These are phyloP conservation scores for Penicillium herquei DNA, from an alignment of 495 filamentous ascomycete species.

Conservation along the genomic window DNA sequence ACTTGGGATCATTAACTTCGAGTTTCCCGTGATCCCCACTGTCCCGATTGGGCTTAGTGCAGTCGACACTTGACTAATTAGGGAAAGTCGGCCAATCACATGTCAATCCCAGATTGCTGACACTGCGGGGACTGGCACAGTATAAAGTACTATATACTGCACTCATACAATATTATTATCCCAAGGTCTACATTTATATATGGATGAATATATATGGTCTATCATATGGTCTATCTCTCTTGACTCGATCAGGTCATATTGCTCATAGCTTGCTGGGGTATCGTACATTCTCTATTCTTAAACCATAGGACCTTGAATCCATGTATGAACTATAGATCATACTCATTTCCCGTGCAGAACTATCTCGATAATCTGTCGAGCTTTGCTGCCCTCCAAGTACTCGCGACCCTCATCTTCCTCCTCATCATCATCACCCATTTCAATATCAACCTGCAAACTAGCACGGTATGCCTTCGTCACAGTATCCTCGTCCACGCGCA, in stretches of 20 bases:
- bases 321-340: not conserved
- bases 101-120: not conserved
- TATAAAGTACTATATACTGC: too few species aligned
- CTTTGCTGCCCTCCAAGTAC: conserved; percentile 73
- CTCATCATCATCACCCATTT: conserved; percentile 48
- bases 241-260: not conserved
- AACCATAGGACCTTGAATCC: not conserved
- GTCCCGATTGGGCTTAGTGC: not conserved
- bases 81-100: too few species aligned
- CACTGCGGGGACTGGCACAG: not conserved
- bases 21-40: not conserved
- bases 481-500: conserved; percentile 89
- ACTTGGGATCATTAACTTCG: not conserved
- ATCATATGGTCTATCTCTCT: too few species aligned
- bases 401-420: conserved; percentile 45
- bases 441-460: conserved; percentile 67
- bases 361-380: conserved; percentile 61
- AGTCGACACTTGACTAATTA: not conserved
- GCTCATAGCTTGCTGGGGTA: not conserved
- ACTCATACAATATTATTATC: too few species aligned
- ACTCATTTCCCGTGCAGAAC: conserved; percentile 23
- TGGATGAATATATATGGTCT: too few species aligned
- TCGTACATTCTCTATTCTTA: not conserved
- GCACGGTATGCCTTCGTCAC: conserved; percentile 79
- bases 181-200: too few species aligned